Evolutionary conservation across 139 green algal genomes (phyloP), one percentile per base, ranked within the genome.

Genomic region (Chlamydomonas urium): DNA sequence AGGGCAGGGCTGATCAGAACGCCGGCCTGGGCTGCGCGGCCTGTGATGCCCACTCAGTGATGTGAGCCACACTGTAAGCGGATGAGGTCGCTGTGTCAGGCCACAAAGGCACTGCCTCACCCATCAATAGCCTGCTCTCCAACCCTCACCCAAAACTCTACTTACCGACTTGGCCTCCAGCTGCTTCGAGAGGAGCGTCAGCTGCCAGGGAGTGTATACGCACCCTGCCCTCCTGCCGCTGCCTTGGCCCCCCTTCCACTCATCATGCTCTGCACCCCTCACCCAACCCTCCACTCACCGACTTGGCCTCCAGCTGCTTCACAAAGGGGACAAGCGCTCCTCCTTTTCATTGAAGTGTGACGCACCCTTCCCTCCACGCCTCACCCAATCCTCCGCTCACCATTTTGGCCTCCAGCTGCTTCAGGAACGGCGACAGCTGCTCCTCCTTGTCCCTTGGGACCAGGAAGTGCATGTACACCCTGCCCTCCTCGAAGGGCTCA

Each of bases 131-230:
- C n/a, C n/a, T n/a, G n/a, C n/a, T n/a, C n/a, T n/a, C n/a, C n/a
- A n/a, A n/a, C n/a, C n/a, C n/a, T n/a, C n/a, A n/a, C n/a, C n/a
- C n/a, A n/a, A n/a, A n/a, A n/a, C n/a, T n/a, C n/a, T n/a, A 8
- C 42, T 8, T 14, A 50, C 42, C 10, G 42, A 50, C 8, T 50
- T 14, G 42, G 8, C 42, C 14, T 50, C 42, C 42, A 50, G 42
- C 42, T 50, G 42, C 42, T 50, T 50, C 10, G 14, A 8, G 42
- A 50, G 14, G 42, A 14, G 14, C 8, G 14, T 50, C 42, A 50
- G 14, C 42, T 50, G 95, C 78, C 48, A 90, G 78, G 78, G 82
- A 96, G 5, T 73, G 77, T 24, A 92, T 81, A 81, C 90, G 90
- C 38, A 81, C 83, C 28, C 65, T 72, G 61, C 42, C 78, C 75